phyloP scores from a whole-genome alignment of 116 monocot genomes.

The Dioscorea cayenensis region DNA sequence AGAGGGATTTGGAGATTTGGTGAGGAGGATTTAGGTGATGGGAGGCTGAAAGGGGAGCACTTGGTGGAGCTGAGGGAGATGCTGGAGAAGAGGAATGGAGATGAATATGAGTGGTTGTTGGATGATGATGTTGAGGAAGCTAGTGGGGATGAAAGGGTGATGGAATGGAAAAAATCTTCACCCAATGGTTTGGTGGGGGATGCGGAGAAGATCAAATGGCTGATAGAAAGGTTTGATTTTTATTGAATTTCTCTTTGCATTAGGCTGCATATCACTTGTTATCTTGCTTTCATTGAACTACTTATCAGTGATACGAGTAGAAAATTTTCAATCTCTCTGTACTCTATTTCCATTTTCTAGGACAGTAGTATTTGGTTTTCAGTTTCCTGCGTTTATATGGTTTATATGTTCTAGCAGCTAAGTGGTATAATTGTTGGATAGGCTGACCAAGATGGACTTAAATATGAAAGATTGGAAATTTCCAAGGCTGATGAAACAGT shows the following conservation, averaged over 20 bases:
- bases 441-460: constrained; percentile 44
- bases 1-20: constrained; percentile 7
- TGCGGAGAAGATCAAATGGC: constrained; percentile 53
- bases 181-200: constrained; percentile 16
- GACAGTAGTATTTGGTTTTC: too few relatives aligned
- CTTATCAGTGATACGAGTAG: too few relatives aligned
- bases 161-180: constrained; percentile 1
- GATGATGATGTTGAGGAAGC: constrained; percentile 49
- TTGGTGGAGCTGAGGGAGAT: constrained; percentile 64
- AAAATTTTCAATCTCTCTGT: too few relatives aligned
- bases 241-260: not conserved
- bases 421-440: constrained; percentile 7
- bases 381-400: not conserved
- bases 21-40: constrained; percentile 8
- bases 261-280: not conserved
- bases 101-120: constrained; percentile 45
- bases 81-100: constrained; percentile 59
- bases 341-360: too few relatives aligned
- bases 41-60: constrained; percentile 48
- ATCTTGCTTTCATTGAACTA: too few relatives aligned
- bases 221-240: constrained; percentile 46
- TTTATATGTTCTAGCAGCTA: not conserved
- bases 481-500: constrained; percentile 84
- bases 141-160: not conserved
- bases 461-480: constrained; percentile 83